These are phyloP conservation scores for Platanthera guangdongensis DNA, from an alignment of 106 monocot genomes.

Conservation along the genomic window DNA sequence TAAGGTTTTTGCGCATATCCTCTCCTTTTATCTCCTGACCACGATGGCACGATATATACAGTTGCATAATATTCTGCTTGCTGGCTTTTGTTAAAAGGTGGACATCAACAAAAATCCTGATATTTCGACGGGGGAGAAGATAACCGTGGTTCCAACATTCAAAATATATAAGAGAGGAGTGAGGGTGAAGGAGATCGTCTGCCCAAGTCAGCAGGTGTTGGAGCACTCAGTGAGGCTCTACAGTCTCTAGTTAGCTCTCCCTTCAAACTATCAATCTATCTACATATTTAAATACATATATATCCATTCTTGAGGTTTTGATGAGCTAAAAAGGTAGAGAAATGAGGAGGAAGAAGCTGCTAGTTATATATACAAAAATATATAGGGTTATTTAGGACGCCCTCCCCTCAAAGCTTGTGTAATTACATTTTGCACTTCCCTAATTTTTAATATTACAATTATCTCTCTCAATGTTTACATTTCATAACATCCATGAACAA, in stretches of 20 bases:
- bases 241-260: neutral
- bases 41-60: neutral
- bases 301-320: too few relatives aligned
- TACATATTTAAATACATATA: too few relatives aligned
- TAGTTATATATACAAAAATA: too few relatives aligned
- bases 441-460: too few relatives aligned
- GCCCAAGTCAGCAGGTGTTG: slow-evolving; percentile 12
- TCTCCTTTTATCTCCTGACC: neutral
- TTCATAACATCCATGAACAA: too few relatives aligned
- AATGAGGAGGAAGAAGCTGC: too few relatives aligned
- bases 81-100: slow-evolving; percentile 6
- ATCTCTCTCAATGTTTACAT: too few relatives aligned
- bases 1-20: neutral
- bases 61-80: neutral
- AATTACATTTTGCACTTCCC: too few relatives aligned
- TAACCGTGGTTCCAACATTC: slow-evolving; percentile 10
- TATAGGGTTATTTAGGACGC: too few relatives aligned
- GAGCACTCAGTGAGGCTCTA: slow-evolving; percentile 14
- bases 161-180: slow-evolving; percentile 17
- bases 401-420: too few relatives aligned
- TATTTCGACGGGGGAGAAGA: slow-evolving; percentile 6
- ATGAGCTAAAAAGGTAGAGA: too few relatives aligned
- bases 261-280: too few relatives aligned
- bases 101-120: slow-evolving; percentile 8
- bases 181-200: slow-evolving; percentile 10